A percentile compares a stretch with the other conserved stretches of the same genome.
phyloP scores from a whole-genome alignment of 2,329 filamentous ascomycete species.

The Aspergillus flavus region DNA sequence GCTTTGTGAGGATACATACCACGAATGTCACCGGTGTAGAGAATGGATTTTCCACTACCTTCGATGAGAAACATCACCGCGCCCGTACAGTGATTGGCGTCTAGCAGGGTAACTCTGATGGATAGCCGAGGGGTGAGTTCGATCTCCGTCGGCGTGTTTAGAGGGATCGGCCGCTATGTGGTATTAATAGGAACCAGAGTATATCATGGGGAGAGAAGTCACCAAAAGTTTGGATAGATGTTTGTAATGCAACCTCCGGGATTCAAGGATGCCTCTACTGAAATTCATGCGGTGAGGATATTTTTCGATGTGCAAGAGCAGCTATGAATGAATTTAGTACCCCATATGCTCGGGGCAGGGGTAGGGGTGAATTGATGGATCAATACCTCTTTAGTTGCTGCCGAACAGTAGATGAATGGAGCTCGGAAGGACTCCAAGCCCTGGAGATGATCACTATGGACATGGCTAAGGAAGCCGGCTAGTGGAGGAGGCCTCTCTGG shows the following conservation, averaged over 20 bases:
- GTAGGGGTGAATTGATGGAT: neutral
- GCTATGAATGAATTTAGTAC: constrained; percentile 32
- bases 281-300: constrained; percentile 81
- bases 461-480: constrained; percentile 87
- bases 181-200: neutral
- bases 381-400: constrained; percentile 70
- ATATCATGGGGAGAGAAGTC: neutral
- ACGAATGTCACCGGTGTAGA: constrained; percentile 89
- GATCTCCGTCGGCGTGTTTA: constrained; percentile 76
- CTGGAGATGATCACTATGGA: constrained; percentile 85
- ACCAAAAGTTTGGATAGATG: constrained; percentile 72
- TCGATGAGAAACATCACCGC: constrained; percentile 93
- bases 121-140: constrained; percentile 69
- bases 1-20: constrained; percentile 37
- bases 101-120: constrained; percentile 82
- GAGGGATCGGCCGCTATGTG: constrained; percentile 71
- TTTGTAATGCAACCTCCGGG: constrained; percentile 72
- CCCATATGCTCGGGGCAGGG: neutral
- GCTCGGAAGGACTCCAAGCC: constrained; percentile 76
- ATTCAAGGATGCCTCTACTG: constrained; percentile 74
- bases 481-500: constrained; percentile 62
- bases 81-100: constrained; percentile 90
- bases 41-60: constrained; percentile 67
- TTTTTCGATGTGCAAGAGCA: constrained; percentile 78
- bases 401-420: constrained; percentile 88